Evolutionary conservation across 352 stramenopile genomes (phyloP), one percentile per base, ranked within the genome.

Genomic region (Pythium graminicola): DNA sequence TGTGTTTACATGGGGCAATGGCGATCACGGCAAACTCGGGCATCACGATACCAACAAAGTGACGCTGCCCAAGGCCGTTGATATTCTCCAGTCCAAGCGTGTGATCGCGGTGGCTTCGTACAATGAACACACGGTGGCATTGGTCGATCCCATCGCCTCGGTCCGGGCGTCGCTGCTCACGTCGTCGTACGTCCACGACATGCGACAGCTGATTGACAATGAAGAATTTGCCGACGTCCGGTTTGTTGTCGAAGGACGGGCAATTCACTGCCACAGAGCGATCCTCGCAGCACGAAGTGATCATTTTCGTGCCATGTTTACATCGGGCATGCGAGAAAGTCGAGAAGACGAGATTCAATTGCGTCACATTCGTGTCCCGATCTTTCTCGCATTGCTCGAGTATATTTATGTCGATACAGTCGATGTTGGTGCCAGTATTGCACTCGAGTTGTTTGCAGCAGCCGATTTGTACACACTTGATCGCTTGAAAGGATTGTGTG

Each of bases 371-470:
- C 85, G 87, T 20, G 68, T 90, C 26, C 73, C 83, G 0, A 93
- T 98, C 5, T 98, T 98, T 69, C 64, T 98, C 20, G 70, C 95
- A 33, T 73, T 98, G 51, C 66, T 98, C 55, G 89, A 98, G 69
- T 98, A 97, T 82, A 85, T 98, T 62, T 98, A 98, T 69, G 95
- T 95, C 14, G 95, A 98, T 64, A 80, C 81, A n/a, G 89, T 98
- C 28, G 86, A 95, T 61, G 85, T 97, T 28, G 70, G 65, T 11
- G 65, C 94, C 10, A 89, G 98, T 54, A 88, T 97, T 72, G 93
- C 93, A 24, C 79, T 98, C 22, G 91, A 97, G 58, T 67, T 98
- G 6, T 98, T 96, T 61, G 95, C 94, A 13, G 86, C 89, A 0
- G 86, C 92, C 1, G 93, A 98, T 67, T 64, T 98, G 54, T 98